Base-by-base conservation (phyloP, 2,329 filamentous ascomycete genomes). In the Raffaelea deltoideospora region DNA sequence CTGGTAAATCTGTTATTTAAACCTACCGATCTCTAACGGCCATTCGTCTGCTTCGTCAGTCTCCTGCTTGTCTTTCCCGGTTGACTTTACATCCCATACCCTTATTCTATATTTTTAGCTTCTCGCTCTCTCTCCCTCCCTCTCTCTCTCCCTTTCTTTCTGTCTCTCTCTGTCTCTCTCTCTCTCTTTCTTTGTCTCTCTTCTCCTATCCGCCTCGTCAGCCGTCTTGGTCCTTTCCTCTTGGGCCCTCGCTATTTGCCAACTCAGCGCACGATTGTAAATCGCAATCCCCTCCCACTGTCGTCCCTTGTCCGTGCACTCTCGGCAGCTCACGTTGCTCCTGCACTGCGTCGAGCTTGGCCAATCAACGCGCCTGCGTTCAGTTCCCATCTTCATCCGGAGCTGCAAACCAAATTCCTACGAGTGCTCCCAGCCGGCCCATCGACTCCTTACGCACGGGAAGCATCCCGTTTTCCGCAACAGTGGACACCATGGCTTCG, bases 401-500 rank as follows among this genome's bases (percentile, higher is more conserved):
- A 10, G n/a, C n/a, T 19, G 8, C 13, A 9, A 30, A 30, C 18
- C 18, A 5, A 5, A 8, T 17, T 30, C n/a, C 6, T 28, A 28
- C 10, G 10, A 9, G 6, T 28, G 14, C n/a, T n/a, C n/a, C n/a
- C n/a, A n/a, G 6, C 26, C 28, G 26, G 27, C 15, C 31, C 32
- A 31, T 27, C 32, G 37, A 31, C 37, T 38, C 10, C 22, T 17
- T 27, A 18, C 28, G 33, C 20, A 19, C 37, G 24, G 20, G 30
- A 26, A 33, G 30, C 33, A n/a, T 8, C 20, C 28, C 10, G 5
- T 11, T 29, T 17, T 20, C 31, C 5, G 17, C 21, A 33, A 31
- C 38, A 39, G 37, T 51, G 48, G 47, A 45, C 56, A 67, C 47
- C 61, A 96, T 96, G 87, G 82, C 85, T 52, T 82, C 84, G 50